These are phyloP conservation scores for Leersia perrieri DNA, from an alignment of 176 grass and related monocot genomes.

Conservation along the genomic window DNA sequence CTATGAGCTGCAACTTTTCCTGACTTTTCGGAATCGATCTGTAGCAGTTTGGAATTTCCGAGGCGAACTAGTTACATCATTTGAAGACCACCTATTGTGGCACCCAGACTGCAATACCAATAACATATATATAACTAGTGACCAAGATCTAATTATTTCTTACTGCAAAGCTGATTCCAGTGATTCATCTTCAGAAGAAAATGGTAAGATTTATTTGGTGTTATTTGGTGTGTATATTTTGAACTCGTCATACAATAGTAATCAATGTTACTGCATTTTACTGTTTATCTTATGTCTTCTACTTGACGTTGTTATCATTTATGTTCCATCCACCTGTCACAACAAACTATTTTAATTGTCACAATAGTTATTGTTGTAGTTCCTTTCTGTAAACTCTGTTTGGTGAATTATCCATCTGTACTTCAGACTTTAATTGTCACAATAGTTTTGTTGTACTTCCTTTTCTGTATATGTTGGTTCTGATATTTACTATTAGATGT, in stretches of 20 bases:
- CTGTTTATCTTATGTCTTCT: neutral
- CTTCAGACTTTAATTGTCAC: neutral
- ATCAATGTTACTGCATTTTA: neutral
- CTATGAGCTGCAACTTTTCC: slow-evolving; percentile 79
- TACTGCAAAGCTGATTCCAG: slow-evolving; percentile 87
- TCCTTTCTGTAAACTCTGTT: too few relatives aligned
- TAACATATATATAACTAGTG: slow-evolving; percentile 94
- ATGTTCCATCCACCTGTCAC: neutral
- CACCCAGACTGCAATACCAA: slow-evolving; percentile 94
- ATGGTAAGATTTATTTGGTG: slow-evolving; percentile 33
- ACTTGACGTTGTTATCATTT: neutral
- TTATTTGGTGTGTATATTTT: neutral
- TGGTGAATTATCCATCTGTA: neutral
- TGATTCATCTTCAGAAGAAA: slow-evolving; percentile 61
- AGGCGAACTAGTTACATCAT: slow-evolving; percentile 90
- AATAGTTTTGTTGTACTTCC: neutral
- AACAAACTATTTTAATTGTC: neutral
- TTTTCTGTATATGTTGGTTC: neutral
- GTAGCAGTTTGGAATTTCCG: slow-evolving; percentile 93
- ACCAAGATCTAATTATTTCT: slow-evolving; percentile 91
- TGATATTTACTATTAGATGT: neutral
- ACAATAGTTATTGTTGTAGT: too few relatives aligned
- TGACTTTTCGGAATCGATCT: slow-evolving; percentile 75
- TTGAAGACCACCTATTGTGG: slow-evolving; percentile 91
- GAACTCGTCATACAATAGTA: neutral